A percentile compares a stretch with the other conserved stretches of the same genome.
These are phyloP conservation scores for Toxicodendron radicans DNA, from an alignment of 345 rosid species.

Conservation along the genomic window DNA sequence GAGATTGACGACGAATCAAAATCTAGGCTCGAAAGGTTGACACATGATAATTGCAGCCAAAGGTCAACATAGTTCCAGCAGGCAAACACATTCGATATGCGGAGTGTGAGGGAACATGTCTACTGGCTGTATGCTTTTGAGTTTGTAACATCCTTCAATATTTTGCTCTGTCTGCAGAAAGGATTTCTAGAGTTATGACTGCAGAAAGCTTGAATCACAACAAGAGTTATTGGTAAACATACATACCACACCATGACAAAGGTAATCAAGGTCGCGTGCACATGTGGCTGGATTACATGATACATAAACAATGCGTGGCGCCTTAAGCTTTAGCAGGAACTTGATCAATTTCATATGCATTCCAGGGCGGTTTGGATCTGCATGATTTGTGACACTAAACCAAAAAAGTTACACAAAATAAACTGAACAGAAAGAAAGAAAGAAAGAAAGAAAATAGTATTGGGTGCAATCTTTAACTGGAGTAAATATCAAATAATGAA, in stretches of 20 bases:
- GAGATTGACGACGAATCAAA: too few relatives aligned
- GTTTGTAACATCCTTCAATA: slow-evolving; percentile 64
- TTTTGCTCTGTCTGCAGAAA: slow-evolving; percentile 60
- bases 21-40: not conserved
- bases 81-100: slow-evolving; percentile 87
- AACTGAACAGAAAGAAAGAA: too few relatives aligned
- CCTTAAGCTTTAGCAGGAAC: slow-evolving; percentile 74
- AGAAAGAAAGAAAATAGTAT: not conserved
- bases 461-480: not conserved
- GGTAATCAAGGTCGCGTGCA: slow-evolving; percentile 93
- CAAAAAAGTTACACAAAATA: too few relatives aligned
- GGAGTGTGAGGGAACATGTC: slow-evolving; percentile 99
- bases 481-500: not conserved
- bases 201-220: not conserved
- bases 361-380: slow-evolving; percentile 98
- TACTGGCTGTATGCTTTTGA: slow-evolving; percentile 77
- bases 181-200: slow-evolving; percentile 22
- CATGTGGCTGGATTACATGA: slow-evolving; percentile 96
- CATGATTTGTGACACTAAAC: slow-evolving; percentile 22
- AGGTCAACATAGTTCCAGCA: slow-evolving; percentile 66
- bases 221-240: not conserved
- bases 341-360: slow-evolving; percentile 95
- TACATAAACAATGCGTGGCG: slow-evolving; percentile 74
- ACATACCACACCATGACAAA: slow-evolving; percentile 84
- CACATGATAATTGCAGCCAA: not conserved